phyloP scores from a whole-genome alignment of 1,284 basidiomycete species.

The Lignosus rhinocerotis region DNA sequence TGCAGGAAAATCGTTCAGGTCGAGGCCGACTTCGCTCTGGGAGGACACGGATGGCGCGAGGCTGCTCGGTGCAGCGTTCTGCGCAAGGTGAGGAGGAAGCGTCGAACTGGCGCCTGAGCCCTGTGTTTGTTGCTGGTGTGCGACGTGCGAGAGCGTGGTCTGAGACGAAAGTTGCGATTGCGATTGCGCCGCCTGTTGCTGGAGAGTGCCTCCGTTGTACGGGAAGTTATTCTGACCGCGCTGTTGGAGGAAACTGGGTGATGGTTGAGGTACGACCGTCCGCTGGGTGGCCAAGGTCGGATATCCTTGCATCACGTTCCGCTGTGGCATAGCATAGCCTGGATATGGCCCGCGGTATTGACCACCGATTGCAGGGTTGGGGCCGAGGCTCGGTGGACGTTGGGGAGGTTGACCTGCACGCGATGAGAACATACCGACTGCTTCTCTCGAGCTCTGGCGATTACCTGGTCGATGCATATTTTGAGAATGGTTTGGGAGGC shows the following conservation, averaged over 20 bases:
- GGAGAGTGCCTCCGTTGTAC: constrained; percentile 54
- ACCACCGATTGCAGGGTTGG: constrained; percentile 57
- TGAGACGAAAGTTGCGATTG: constrained; percentile 44
- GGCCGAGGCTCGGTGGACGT: constrained; percentile 71
- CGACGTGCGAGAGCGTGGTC: constrained; percentile 29
- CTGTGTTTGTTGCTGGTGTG: constrained; percentile 37
- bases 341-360: constrained; percentile 69
- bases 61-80: constrained; percentile 44
- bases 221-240: constrained; percentile 57
- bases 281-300: constrained; percentile 60
- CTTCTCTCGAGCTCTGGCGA: constrained; percentile 20
- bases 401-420: constrained; percentile 74
- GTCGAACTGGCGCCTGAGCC: constrained; percentile 54
- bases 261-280: constrained; percentile 60
- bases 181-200: constrained; percentile 47
- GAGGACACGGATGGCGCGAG: constrained; percentile 59
- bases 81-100: constrained; percentile 55
- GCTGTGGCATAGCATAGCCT: constrained; percentile 61
- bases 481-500: constrained; percentile 4
- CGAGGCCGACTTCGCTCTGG: constrained; percentile 74
- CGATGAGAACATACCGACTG: constrained; percentile 28
- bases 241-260: constrained; percentile 63
- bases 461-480: constrained; percentile 42
- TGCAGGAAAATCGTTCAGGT: constrained; percentile 84
- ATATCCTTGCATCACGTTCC: constrained; percentile 55